These are phyloP conservation scores for Citrus inodora DNA, from an alignment of 345 rosid genomes.

Conservation along the genomic window DNA sequence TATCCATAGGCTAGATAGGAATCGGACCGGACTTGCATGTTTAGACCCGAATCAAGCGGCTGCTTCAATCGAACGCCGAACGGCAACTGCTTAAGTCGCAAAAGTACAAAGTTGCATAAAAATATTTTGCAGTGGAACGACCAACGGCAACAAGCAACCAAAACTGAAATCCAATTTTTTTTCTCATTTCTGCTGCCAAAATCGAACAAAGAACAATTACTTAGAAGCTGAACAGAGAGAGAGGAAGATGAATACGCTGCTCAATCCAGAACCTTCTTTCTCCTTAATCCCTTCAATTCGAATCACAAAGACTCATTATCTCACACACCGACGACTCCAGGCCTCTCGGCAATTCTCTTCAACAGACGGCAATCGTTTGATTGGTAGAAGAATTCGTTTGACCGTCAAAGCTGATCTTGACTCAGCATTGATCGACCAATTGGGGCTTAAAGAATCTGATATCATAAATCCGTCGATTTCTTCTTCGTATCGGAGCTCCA, in stretches of 20 bases:
- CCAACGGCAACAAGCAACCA: not conserved
- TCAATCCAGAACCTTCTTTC: slow-evolving; percentile 34
- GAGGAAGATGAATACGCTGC: slow-evolving; percentile 56
- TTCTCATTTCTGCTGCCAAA: not conserved
- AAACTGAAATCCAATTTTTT: not conserved
- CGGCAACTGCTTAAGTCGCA: not conserved
- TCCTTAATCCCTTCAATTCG: slow-evolving; percentile 27
- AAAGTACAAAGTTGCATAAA: not conserved
- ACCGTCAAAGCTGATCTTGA: slow-evolving; percentile 38
- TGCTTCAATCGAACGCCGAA: not conserved
- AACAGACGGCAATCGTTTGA: slow-evolving; percentile 11
- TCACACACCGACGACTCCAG: slow-evolving; percentile 10
- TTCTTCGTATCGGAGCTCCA: slow-evolving; percentile 61
- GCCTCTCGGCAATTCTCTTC: slow-evolving; percentile 25
- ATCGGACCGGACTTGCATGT: not conserved
- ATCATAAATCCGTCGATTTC: slow-evolving; percentile 64
- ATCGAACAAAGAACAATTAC: not conserved
- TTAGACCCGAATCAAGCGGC: not conserved
- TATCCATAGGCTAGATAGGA: too few relatives aligned
- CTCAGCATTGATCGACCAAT: slow-evolving; percentile 45
- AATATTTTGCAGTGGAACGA: not conserved
- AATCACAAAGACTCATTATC: slow-evolving; percentile 20
- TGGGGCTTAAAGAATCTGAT: slow-evolving; percentile 65
- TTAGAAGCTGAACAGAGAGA: not conserved
- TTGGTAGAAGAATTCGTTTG: slow-evolving; percentile 31